phyloP scores from a whole-genome alignment of 2,329 filamentous ascomycete genomes.

The Aureobasidium vineae region DNA sequence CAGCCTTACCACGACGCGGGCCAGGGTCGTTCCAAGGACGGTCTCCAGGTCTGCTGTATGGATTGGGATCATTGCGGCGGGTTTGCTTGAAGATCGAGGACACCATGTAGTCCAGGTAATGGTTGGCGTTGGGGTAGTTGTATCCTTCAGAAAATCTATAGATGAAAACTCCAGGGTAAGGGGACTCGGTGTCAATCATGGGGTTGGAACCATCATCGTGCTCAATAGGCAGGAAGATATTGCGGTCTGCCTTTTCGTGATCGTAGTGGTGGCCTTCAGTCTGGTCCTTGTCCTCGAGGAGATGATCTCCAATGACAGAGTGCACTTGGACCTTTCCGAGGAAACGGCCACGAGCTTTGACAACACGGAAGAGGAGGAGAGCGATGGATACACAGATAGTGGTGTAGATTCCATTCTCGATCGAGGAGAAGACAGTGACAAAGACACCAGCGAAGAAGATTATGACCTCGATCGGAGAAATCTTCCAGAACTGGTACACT shows the following conservation, averaged over 20 bases:
- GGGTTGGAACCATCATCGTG: constrained; percentile 92
- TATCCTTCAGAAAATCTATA: constrained; percentile 94
- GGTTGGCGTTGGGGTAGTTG: constrained; percentile 92
- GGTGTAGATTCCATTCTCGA: constrained; percentile 90
- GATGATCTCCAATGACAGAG: constrained; percentile 74
- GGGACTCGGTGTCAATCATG: constrained; percentile 70
- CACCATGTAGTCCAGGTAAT: constrained; percentile 71
- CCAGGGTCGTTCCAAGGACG: constrained; percentile 95
- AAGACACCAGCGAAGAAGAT: constrained; percentile 94
- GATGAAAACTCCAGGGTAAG: constrained; percentile 91
- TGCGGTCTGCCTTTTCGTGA: constrained; percentile 57
- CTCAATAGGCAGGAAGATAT: constrained; percentile 82
- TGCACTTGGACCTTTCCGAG: constrained; percentile 81
- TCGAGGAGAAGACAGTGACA: constrained; percentile 81
- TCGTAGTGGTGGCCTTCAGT: constrained; percentile 30
- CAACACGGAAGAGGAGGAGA: constrained; percentile 76
- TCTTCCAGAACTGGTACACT: constrained; percentile 92
- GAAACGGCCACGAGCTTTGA: constrained; percentile 79
- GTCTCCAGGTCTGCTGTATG: constrained; percentile 62
- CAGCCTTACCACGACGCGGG: constrained; percentile 51
- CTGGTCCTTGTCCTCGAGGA: constrained; percentile 61
- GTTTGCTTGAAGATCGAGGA: constrained; percentile 57
- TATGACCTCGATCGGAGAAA: constrained; percentile 83
- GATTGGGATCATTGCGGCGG: constrained; percentile 69
- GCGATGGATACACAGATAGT: constrained; percentile 76